These are phyloP conservation scores for Metschnikowia similis DNA, from an alignment of 805 yeast species.

Conservation along the genomic window DNA sequence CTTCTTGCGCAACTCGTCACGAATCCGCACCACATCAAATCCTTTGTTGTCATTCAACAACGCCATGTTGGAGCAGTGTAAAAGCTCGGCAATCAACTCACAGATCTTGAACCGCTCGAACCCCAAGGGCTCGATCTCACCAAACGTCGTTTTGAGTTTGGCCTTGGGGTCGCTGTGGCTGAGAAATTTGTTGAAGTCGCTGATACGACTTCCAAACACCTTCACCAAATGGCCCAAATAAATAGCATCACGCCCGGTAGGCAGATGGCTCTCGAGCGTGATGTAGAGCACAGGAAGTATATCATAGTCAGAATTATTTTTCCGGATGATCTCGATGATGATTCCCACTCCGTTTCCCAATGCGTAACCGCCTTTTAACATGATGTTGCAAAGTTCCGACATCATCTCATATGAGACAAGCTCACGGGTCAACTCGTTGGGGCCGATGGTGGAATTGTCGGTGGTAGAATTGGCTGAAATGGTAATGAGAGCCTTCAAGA, in stretches of 20 bases:
- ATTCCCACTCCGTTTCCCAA: slow-evolving; percentile 48
- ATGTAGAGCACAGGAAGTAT: slow-evolving; percentile 42
- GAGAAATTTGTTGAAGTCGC: slow-evolving; percentile 34
- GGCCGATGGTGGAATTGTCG: slow-evolving; percentile 44
- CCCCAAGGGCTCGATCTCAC: slow-evolving; percentile 38
- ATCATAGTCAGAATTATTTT: slow-evolving; percentile 45
- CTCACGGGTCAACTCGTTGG: slow-evolving; percentile 43
- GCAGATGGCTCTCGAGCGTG: slow-evolving; percentile 43
- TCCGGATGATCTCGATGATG: slow-evolving; percentile 42
- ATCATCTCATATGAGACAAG: slow-evolving; percentile 37
- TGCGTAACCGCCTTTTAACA: slow-evolving; percentile 45
- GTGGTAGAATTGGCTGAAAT: slow-evolving; percentile 45
- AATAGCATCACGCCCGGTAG: slow-evolving; percentile 45
- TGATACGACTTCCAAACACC: slow-evolving; percentile 37
- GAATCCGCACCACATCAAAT: slow-evolving; percentile 34
- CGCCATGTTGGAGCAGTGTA: slow-evolving; percentile 47
- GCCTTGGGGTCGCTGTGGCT: slow-evolving; percentile 19
- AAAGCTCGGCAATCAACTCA: slow-evolving; percentile 43
- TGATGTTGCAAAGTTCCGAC: slow-evolving; percentile 32
- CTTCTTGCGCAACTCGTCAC: slow-evolving; percentile 36
- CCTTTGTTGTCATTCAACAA: slow-evolving; percentile 43
- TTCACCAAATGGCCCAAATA: slow-evolving; percentile 41
- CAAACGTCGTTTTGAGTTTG: slow-evolving; percentile 23
- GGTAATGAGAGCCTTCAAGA: slow-evolving; percentile 42
- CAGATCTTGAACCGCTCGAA: slow-evolving; percentile 45